phyloP scores from a whole-genome alignment of 2,329 filamentous ascomycete species.

The Aspergillus sp. region DNA sequence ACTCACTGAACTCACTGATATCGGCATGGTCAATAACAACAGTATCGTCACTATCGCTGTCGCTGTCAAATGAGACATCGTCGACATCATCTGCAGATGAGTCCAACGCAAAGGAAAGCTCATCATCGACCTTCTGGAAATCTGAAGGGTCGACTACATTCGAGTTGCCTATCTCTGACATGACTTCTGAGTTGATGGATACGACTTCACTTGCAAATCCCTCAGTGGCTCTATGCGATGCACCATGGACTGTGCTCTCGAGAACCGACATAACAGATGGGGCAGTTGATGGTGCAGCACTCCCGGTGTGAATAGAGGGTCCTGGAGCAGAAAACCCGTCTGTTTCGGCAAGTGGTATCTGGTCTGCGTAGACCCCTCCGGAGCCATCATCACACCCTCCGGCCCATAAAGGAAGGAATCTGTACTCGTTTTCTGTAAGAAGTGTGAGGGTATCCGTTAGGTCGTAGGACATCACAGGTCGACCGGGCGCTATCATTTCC shows the following conservation, averaged over 20 bases:
- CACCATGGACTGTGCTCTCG: conserved; percentile 35
- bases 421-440: conserved; percentile 58
- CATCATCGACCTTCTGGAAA: neutral
- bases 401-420: conserved; percentile 66
- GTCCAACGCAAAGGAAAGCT: conserved; percentile 1
- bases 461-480: conserved; percentile 15
- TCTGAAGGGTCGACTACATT: neutral
- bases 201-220: conserved; percentile 28
- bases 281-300: conserved; percentile 21
- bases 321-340: conserved; percentile 39
- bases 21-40: conserved; percentile 14
- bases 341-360: conserved; percentile 32
- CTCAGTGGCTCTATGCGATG: conserved; percentile 36
- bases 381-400: conserved; percentile 56
- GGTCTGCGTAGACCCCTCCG: conserved; percentile 49
- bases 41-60: conserved; percentile 24
- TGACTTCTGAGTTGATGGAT: conserved; percentile 21
- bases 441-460: conserved; percentile 49
- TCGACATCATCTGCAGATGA: conserved; percentile 14
- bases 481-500: conserved; percentile 17
- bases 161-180: neutral
- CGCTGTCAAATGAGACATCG: conserved; percentile 12
- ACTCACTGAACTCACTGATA: neutral
- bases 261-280: conserved; percentile 26
- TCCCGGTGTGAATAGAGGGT: conserved; percentile 32